Percentiles rank a stretch among this genome's conserved stretches.
These are phyloP conservation scores for Vitis hybrid DNA, from an alignment of 177 flowering plant species.

Conservation along the genomic window DNA sequence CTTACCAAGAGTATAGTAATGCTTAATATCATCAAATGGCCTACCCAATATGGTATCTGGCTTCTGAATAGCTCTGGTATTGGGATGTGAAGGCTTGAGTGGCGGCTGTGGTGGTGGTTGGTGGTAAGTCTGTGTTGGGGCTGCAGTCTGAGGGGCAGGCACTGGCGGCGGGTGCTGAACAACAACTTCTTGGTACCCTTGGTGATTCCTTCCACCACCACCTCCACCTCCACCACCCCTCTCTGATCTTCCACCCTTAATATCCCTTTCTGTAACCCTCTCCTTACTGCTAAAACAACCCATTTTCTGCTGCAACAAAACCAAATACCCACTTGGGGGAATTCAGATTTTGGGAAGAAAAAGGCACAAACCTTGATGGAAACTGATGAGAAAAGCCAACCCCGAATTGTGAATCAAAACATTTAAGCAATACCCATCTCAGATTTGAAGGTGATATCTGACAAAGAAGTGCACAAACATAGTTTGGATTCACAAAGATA, in stretches of 20 bases:
- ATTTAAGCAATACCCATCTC: background rate
- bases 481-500: too few species aligned
- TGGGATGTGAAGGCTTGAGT: conserved; percentile 4
- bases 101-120: conserved; percentile 11
- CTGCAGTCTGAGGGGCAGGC: conserved; percentile 11
- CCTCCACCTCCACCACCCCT: background rate
- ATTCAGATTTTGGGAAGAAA: background rate
- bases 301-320: conserved; percentile 17
- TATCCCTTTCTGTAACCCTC: conserved; percentile 1
- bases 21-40: conserved; percentile 49
- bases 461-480: too few species aligned
- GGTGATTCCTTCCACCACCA: conserved; percentile 9
- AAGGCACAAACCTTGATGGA: background rate
- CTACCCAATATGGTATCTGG: conserved; percentile 44
- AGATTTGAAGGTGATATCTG: background rate
- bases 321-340: background rate
- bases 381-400: background rate
- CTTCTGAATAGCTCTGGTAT: background rate
- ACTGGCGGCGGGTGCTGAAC: conserved; percentile 14
- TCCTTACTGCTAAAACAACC: conserved; percentile 45
- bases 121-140: conserved; percentile 6
- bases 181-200: conserved; percentile 16
- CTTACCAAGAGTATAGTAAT: conserved; percentile 42
- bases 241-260: conserved; percentile 24
- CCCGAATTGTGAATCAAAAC: background rate